A percentile compares a stretch with the other conserved stretches of the same genome.
Conservation (phyloP, 2,329 filamentous ascomycete genomes). For the Waltergamsia citrina region DNA sequence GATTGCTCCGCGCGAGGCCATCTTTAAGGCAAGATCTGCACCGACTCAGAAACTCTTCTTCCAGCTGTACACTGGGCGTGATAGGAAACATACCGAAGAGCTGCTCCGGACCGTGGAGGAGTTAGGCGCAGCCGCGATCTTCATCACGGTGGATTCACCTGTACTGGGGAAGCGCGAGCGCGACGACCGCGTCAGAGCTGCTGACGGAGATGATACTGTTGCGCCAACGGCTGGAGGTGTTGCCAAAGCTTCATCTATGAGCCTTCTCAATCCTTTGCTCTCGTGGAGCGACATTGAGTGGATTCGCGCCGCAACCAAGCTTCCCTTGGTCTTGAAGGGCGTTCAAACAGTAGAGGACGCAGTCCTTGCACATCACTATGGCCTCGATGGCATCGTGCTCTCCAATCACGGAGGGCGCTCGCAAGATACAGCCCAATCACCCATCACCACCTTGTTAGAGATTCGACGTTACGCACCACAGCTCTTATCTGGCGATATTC, state of each 20-base stretch:
- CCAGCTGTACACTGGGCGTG: constrained; percentile 53
- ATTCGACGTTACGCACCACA: constrained; percentile 51
- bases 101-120: constrained; percentile 35
- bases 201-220: constrained; percentile 25
- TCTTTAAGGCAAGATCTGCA: neutral
- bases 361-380: constrained; percentile 39
- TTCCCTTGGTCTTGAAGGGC: constrained; percentile 24
- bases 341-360: constrained; percentile 19
- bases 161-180: constrained; percentile 45
- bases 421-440: constrained; percentile 24
- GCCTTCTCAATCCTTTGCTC: constrained; percentile 38
- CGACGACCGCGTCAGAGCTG: constrained; percentile 34
- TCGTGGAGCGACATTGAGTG: constrained; percentile 49
- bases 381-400: constrained; percentile 58
- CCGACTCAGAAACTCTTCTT: constrained; percentile 34
- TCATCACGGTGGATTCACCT: constrained; percentile 50
- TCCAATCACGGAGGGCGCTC: constrained; percentile 61
- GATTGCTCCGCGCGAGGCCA: constrained; percentile 23
- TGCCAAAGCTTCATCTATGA: constrained; percentile 39
- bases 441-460: constrained; percentile 36
- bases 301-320: constrained; percentile 38
- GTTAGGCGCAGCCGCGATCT: constrained; percentile 40
- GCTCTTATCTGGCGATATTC: constrained; percentile 41
- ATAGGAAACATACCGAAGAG: constrained; percentile 38
- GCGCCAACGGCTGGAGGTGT: constrained; percentile 37